These are phyloP conservation scores for Phytopythium litorale DNA, from an alignment of 352 stramenopile species.

Conservation along the genomic window DNA sequence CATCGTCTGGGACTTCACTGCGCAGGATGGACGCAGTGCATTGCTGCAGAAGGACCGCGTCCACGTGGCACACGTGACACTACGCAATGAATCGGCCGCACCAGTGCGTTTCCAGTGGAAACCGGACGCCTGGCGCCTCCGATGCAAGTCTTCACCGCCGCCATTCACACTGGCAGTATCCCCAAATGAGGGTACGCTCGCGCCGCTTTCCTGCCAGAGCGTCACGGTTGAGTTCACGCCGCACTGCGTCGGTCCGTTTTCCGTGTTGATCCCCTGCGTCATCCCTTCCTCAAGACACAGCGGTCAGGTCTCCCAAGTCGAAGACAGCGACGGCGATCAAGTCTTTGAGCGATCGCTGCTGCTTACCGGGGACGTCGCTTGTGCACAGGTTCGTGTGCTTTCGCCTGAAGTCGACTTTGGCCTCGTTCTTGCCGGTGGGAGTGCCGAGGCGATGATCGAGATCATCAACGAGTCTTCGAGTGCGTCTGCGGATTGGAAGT, in stretches of 20 bases:
- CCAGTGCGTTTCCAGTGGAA: slow-evolving; percentile 32
- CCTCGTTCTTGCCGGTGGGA: slow-evolving; percentile 55
- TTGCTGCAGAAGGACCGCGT: not conserved
- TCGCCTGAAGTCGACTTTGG: slow-evolving; percentile 68
- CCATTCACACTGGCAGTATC: slow-evolving; percentile 20
- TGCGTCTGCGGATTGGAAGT: slow-evolving; percentile 33
- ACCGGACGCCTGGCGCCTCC: slow-evolving; percentile 5
- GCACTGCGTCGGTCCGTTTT: slow-evolving; percentile 36
- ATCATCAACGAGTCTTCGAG: slow-evolving; percentile 22
- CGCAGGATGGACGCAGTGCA: not conserved
- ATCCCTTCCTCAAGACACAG: slow-evolving; percentile 14
- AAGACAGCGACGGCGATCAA: not conserved
- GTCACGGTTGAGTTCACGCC: slow-evolving; percentile 39
- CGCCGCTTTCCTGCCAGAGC: slow-evolving; percentile 10
- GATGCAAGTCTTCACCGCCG: not conserved
- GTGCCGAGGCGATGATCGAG: slow-evolving; percentile 25
- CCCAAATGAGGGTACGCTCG: slow-evolving; percentile 21
- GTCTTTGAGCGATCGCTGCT: slow-evolving; percentile 48
- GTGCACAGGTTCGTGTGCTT: slow-evolving; percentile 38
- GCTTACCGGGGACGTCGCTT: slow-evolving; percentile 41
- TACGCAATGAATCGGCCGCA: slow-evolving; percentile 8
- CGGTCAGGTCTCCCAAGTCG: not conserved
- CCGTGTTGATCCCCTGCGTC: slow-evolving; percentile 34
- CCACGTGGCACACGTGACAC: not conserved
- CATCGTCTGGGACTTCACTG: not conserved